Percentiles rank a stretch among this genome's conserved stretches.
phyloP scores from a whole-genome alignment of 2,329 filamentous ascomycete species.

The Colletotrichum viniferum region DNA sequence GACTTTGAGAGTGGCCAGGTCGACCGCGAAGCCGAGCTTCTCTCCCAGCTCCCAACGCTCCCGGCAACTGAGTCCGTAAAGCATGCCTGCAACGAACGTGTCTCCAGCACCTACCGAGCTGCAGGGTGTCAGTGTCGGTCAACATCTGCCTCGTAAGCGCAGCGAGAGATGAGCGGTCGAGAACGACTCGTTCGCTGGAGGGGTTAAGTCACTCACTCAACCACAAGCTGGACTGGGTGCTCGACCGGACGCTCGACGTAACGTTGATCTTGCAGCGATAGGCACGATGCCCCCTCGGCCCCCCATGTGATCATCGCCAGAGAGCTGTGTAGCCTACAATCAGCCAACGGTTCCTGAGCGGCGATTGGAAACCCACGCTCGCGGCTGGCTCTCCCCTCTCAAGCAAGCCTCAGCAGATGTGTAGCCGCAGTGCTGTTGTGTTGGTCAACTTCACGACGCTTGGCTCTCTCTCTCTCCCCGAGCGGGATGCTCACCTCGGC shows the following conservation, averaged over 20 bases:
- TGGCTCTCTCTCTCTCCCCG: background rate
- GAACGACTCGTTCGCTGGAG: background rate
- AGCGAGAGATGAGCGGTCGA: background rate
- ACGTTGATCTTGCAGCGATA: constrained; percentile 39
- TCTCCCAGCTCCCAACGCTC: constrained; percentile 51
- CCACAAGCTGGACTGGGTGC: constrained; percentile 42
- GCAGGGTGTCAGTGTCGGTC: constrained; percentile 19
- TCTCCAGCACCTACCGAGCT: constrained; percentile 77
- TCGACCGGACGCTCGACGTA: constrained; percentile 48
- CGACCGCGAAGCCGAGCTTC: constrained; percentile 66
- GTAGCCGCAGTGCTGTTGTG: constrained; percentile 34
- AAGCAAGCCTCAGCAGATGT: constrained; percentile 56
- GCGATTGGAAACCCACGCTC: constrained; percentile 46
- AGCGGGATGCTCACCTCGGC: constrained; percentile 59
- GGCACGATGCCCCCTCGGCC: constrained; percentile 45
- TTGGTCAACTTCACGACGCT: background rate
- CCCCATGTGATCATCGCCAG: constrained; percentile 66
- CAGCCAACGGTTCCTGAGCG: background rate
- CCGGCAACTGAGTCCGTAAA: constrained; percentile 64
- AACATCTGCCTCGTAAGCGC: background rate
- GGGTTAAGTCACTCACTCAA: constrained; percentile 59
- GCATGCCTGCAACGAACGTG: constrained; percentile 74
- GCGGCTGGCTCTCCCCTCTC: constrained; percentile 42
- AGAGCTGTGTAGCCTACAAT: constrained; percentile 35
- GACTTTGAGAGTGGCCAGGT: constrained; percentile 71